A percentile compares a stretch with the other conserved stretches of the same genome.
Evolutionary conservation across 2,329 filamentous ascomycete genomes (phyloP).

Genomic region (Apiospora hydei): DNA sequence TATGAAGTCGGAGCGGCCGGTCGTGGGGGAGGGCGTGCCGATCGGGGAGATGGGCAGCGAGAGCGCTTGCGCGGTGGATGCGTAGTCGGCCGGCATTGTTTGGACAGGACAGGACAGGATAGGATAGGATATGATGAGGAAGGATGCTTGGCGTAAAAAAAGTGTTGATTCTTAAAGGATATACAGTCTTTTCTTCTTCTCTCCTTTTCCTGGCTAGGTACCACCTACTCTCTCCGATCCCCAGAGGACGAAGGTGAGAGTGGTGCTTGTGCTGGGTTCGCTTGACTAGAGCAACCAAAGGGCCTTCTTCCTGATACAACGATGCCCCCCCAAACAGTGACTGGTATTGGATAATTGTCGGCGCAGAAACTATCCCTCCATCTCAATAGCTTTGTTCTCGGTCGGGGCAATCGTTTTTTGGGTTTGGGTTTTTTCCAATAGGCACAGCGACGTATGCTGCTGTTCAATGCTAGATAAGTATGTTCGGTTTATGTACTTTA

Average conservation of each 20-base stretch:
- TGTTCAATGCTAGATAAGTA: neutral
- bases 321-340: neutral
- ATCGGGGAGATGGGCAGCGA: constrained; percentile 50
- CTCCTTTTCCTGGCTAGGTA: neutral
- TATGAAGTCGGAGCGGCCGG: constrained; percentile 36
- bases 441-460: neutral
- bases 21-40: constrained; percentile 33
- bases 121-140: too few species aligned
- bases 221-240: neutral
- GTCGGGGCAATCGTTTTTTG: neutral
- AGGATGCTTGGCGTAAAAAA: neutral
- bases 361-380: neutral
- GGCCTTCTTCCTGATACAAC: neutral
- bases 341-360: neutral
- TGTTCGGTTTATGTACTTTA: neutral
- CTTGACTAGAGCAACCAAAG: neutral
- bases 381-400: neutral
- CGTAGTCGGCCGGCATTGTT: constrained; percentile 59
- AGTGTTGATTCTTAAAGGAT: neutral
- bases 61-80: constrained; percentile 57
- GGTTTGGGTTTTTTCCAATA: too few species aligned
- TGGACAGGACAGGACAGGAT: neutral
- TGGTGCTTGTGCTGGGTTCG: neutral
- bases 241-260: neutral
- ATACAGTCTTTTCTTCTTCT: neutral